Base-by-base conservation (phyloP, 306 rosid species). In the Rubus parviflorus region DNA sequence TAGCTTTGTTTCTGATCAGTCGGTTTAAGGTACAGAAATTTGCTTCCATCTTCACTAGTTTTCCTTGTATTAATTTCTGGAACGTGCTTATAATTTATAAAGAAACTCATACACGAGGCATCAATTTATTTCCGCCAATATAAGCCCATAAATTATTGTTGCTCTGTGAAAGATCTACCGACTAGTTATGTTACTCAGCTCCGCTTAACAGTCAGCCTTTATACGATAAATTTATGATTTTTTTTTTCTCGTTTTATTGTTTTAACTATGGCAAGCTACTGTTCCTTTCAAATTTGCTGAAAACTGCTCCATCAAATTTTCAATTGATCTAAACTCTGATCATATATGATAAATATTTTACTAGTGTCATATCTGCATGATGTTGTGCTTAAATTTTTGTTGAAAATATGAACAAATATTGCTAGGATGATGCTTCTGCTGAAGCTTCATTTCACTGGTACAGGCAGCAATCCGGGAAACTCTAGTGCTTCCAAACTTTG, bases 401-500 rank as follows among this genome's bases (percentile, higher is more conserved):
- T 16, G 4, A 13, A 37, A 52, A 54, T 42, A 23, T n/a, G 43
- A 54, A 71, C 35, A 10, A 11, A 41, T 63, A 12, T 77, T 45
- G 56, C 47, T 49, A 22, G 9, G 51, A 4, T 68, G 51, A 4
- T 68, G 80, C 67, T 76, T 62, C 20, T 68, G 74, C 81, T 85
- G 77, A 80, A 76, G 67, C 77, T 79, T 62, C 68, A 62, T 81
- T 78, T 74, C 58, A 75, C 85, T 48, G 76, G n/a, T 86, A 83
- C 87, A 95, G 97, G 92, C 87, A 56, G 83, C 84, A 47, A 86
- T 95, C 74, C 81, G 77, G 57, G 97, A 95, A 62, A 87, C 88
- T 74, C 17, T 92, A 64, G 99, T 95, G 75, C 92, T 89, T 81
- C 99, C 97, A 40, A 92, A 92, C 81, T 75, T 87, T 69, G 97